Evolutionary conservation across 1,284 basidiomycete genomes (phyloP).

Genomic region (Austropuccinia psidii): DNA sequence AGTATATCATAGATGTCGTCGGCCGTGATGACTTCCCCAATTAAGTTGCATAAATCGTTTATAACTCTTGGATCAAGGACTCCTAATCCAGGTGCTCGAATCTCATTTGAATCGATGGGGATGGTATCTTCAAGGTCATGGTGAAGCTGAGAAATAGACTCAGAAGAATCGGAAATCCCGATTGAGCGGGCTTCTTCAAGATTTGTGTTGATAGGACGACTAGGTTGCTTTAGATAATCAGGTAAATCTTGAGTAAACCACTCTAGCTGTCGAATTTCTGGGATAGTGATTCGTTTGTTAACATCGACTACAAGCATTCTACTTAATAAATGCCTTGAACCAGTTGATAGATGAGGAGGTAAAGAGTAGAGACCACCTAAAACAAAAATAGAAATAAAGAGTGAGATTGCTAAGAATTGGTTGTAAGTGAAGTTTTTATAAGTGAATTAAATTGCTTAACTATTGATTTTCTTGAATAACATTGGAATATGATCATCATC

Average conservation of each 20-base stretch:
- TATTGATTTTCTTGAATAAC: slow-evolving; percentile 84
- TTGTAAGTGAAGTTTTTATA: neutral
- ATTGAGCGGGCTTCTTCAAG: slow-evolving; percentile 6
- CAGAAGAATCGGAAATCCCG: slow-evolving; percentile 14
- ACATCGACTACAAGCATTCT: slow-evolving; percentile 86
- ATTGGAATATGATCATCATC: slow-evolving; percentile 89
- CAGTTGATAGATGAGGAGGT: slow-evolving; percentile 65
- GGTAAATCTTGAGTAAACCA: slow-evolving; percentile 81
- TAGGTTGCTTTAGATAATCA: slow-evolving; percentile 58
- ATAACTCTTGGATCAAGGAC: slow-evolving; percentile 24
- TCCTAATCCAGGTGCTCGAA: slow-evolving; percentile 8
- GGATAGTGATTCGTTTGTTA: slow-evolving; percentile 80
- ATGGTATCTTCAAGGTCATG: slow-evolving; percentile 17
- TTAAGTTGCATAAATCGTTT: slow-evolving; percentile 21
- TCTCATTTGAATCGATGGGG: slow-evolving; percentile 26
- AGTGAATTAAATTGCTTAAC: slow-evolving; percentile 53
- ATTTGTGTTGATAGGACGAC: neutral
- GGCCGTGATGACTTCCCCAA: slow-evolving; percentile 17
- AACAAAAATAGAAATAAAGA: slow-evolving; percentile 1
- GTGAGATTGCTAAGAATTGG: slow-evolving; percentile 22
- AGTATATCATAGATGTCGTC: slow-evolving; percentile 23
- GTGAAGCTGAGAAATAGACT: neutral
- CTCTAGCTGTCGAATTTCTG: slow-evolving; percentile 77
- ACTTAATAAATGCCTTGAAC: slow-evolving; percentile 68
- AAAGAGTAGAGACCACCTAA: slow-evolving; percentile 75